Base-by-base conservation (phyloP, 2,329 filamentous ascomycete genomes). In the Colletotrichum sp. region DNA sequence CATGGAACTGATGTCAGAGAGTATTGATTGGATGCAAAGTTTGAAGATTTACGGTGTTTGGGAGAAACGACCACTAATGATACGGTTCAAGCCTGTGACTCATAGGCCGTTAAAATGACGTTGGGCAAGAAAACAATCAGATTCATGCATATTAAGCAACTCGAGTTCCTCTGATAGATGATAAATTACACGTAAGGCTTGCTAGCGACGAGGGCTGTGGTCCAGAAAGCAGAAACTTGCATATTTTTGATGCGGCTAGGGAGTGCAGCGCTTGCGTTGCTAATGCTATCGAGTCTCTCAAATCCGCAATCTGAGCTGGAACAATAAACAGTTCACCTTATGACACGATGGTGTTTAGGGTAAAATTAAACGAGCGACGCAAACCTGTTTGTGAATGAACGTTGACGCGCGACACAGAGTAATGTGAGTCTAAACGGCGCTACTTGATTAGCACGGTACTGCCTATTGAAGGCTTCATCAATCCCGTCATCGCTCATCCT, bases 31-130 rank as follows among this genome's bases (percentile, higher is more conserved):
- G 87, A 78, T 86, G 25, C 77, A 79, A 19, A 78, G 81, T 6
- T 86, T 88, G 76, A 81, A 80, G 52, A 81, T 83, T 19, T 87
- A 81, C 73, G 78, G 83, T 7, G 76, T 88, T 32, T 88, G 87
- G 87, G 57, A 81, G 13, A 84, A 84, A 34, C 64, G 55, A 4
- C 80, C 55, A 5, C 30, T 69, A 19, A 49, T 69, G 67, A 29
- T 69, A 22, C n/a, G 22, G 13, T 69, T 61, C 30, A n/a, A 27
- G 15, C n/a, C 66, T 25, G 66, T 32, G 29, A 49, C 27, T 9
- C 16, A 11, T 3, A 3, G 29, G 29, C 11, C n/a, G 22, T 25
- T 59, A 25, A 59, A 29, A 59, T 25, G 22, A 25, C 6, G 11
- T 63, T 63, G 11, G 8, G 19, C 6, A 34, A 63, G 59, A n/a